Base-by-base conservation (phyloP, 2,329 filamentous ascomycete species). In the Aspergillus bombycis region DNA sequence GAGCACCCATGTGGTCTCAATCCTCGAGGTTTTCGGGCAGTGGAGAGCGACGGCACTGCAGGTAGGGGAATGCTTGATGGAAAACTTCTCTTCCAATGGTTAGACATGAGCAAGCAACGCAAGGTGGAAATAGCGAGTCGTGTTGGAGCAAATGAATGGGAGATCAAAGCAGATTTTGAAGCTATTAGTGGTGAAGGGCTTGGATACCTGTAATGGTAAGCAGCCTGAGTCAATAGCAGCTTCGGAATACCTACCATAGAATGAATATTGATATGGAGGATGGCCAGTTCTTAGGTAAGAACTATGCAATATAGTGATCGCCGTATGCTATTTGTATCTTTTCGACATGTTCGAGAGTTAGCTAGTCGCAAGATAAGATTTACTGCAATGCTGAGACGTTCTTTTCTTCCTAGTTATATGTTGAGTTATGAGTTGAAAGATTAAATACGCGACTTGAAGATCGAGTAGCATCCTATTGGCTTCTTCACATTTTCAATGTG, bases 1-100 rank as follows among this genome's bases (percentile, higher is more conserved):
- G 89, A 92, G 50, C 89, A 93, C 66, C 81, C 91, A 5, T 92
- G 89, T 9, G 93, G 92, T 0, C 83, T 97, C 57, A 98, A 98
- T 77, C 91, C 93, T 2, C 88, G 91, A 61, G 92, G 89, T 0
- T 92, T 94, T 79, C 86, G 95, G 16, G 82, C 86, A 71, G 75
- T 84, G 69, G 67, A 84, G 75, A 75, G 84, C 74, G 75, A 85
- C 76, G 72, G 79, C 63, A 67, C 81, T 64, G 62, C 86, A 80
- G 68, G 86, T 1, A 82, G 91, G 21, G 88, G 86, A 2, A 85
- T 96, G 58, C 85, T 97, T 4, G 94, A 97, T 74, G 93, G 93
- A 0, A 85, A 84, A n/a, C 73, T 97, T 46, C 76, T 97, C 65
- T 84, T 86, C 63, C 80, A 93, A 62, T 95, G 93, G 88, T 84